Base-by-base conservation (phyloP, 2,329 filamentous ascomycete genomes). In the Aspergillus luchuensis region DNA sequence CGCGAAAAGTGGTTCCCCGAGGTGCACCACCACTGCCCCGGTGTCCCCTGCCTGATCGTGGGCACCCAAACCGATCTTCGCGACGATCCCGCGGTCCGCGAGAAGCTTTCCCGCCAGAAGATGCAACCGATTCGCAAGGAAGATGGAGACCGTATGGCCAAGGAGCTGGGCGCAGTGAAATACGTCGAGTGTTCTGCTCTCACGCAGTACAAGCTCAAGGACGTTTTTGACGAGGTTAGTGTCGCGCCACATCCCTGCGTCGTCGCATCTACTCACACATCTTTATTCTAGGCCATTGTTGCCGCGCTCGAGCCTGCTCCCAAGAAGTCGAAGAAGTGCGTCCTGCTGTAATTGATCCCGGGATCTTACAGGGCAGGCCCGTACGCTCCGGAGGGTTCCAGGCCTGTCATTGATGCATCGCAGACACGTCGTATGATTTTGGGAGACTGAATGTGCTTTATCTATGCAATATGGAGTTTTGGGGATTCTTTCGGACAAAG, bases 1-100 rank as follows among this genome's bases (percentile, higher is more conserved):
- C 89, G 93, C 72, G 94, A 97, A 84, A 97, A 97, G 80, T 97
- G 93, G 94, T 97, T 97, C 72, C 95, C 95, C 49, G 95, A 99
- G 80, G 95, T 99, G 47, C 93, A 96, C 78, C 95, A 99, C 80
- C 95, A 99, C 81, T 99, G 95, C 77, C 95, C 95, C 17, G 95
- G 95, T 66, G 95, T 99, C 39, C 95, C 95, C 56, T 98, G 95
- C 84, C 84, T 99, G 67, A 97, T 99, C 68, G 95, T 99, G 63
- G 95, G 95, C 71, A 99, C 95, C 23, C 95, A 99, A 81, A 93
- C 94, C 65, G 95, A 99, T 88, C 84, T 99, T 79, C 85, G 95
- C 73, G 92, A 98, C 66, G 95, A 98, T 71, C 82, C 87, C 1
- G 89, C 88, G 66, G 94, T 98, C 47, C 85, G 89, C 67, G 93